phyloP scores from a whole-genome alignment of 2,329 filamentous ascomycete genomes.

The Hortaea werneckii region DNA sequence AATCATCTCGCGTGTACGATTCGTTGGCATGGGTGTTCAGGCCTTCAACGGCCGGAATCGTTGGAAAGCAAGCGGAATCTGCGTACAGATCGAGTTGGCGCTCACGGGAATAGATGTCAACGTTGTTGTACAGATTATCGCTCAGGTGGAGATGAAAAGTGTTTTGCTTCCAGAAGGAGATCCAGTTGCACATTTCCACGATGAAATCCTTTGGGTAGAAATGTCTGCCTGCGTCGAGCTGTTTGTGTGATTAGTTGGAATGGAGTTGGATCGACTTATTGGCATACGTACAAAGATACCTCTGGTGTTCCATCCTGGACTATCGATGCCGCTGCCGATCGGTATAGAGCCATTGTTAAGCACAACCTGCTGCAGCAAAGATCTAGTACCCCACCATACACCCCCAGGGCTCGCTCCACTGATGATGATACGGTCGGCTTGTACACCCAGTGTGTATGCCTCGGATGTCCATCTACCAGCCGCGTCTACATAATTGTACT shows the following conservation, averaged over 20 bases:
- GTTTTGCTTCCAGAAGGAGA: constrained; percentile 53
- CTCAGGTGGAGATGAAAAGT: constrained; percentile 49
- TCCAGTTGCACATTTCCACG: constrained; percentile 48
- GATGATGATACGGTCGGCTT: constrained; percentile 34
- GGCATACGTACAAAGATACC: constrained; percentile 14
- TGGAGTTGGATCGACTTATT: neutral
- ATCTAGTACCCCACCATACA: constrained; percentile 49
- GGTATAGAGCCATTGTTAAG: constrained; percentile 32
- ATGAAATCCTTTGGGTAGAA: constrained; percentile 47
- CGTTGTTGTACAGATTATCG: constrained; percentile 46
- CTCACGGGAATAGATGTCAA: constrained; percentile 37
- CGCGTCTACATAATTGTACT: constrained; percentile 23
- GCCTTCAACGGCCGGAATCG: constrained; percentile 34
- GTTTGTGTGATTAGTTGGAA: neutral
- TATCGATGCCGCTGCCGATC: constrained; percentile 37
- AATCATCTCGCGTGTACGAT: constrained; percentile 42
- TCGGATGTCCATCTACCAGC: constrained; percentile 40
- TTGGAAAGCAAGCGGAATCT: constrained; percentile 46
- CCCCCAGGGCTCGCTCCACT: constrained; percentile 45
- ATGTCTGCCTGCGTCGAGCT: constrained; percentile 45
- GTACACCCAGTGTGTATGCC: constrained; percentile 39
- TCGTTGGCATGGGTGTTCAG: constrained; percentile 45
- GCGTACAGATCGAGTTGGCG: constrained; percentile 43
- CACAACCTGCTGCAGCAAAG: constrained; percentile 43
- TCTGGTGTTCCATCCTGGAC: constrained; percentile 35